Evolutionary conservation across 164 flowering plant genomes (phyloP), one percentile per base, ranked within the genome.

Genomic region (Liquidambar formosana): DNA sequence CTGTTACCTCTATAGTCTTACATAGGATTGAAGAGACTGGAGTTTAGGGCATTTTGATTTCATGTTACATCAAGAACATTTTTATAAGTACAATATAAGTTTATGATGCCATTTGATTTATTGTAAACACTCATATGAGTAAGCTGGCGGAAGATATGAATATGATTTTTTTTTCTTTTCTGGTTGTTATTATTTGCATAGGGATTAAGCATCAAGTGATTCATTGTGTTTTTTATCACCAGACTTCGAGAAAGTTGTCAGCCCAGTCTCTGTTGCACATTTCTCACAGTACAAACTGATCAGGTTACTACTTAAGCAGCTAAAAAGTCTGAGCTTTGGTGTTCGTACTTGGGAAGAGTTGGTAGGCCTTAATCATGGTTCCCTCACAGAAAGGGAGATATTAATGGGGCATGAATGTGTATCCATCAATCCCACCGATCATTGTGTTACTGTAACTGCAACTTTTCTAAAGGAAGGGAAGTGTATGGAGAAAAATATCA

Each of bases 241-340:
- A 95, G 99, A 95, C 83, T 85, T 95, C 73, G 89, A 91, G 67
- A 81, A 75, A 53, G 72, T 86, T 66, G 85, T 81, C 65, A 95
- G 97, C 80, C 97, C 99, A 43, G 83, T 82, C 45, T 89, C 97
- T 57, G 95, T 93, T 75, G 99, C 97, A 52, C 97, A 93, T 80
- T 93, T 90, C 80, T 93, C 99, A 6, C 97, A 90, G 79, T 80
- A 95, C 83, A 95, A 93, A 71, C 81, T 95, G 52, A 81, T 51
- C 44, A 72, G 72, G 47, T 81, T 90, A 65, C 82, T 95, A 15
- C 77, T 89, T 22, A 82, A 91, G 81, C 80, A 81, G 72, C 80
- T 93, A 52, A 77, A 86, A 77, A 68, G 78, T 45, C 80, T 86
- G 21, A 73, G 73, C 59, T 91, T 95, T 63, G 68, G 67, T 23